phyloP scores from a whole-genome alignment of 306 rosid species.

The Pyrus communis region DNA sequence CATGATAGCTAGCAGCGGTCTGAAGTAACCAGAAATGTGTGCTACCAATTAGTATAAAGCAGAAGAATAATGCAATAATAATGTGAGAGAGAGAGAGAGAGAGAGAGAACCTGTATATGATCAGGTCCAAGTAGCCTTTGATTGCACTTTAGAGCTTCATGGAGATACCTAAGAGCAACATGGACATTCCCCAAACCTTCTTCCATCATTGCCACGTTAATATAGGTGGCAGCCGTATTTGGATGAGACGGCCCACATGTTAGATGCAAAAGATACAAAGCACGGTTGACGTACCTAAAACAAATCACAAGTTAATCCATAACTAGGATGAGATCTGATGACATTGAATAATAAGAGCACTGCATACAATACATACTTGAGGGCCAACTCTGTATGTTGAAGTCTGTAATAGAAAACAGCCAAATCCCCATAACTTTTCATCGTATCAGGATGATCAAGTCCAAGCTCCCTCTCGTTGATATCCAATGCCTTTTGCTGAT shows the following conservation, averaged over 20 bases:
- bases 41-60: background rate
- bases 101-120: constrained; percentile 71
- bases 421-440: constrained; percentile 98
- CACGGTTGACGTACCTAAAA: constrained; percentile 89
- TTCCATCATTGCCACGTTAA: constrained; percentile 99
- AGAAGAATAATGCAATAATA: background rate
- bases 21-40: constrained; percentile 25
- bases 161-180: constrained; percentile 94
- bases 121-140: constrained; percentile 95
- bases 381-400: constrained; percentile 94
- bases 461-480: constrained; percentile 98
- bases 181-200: constrained; percentile 97
- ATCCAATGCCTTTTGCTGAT: constrained; percentile 97
- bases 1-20: constrained; percentile 99
- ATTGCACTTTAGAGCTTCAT: constrained; percentile 95
- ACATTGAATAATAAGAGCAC: background rate
- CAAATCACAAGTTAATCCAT: background rate
- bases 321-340: too few relatives aligned
- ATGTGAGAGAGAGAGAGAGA: background rate
- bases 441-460: constrained; percentile 98
- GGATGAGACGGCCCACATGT: constrained; percentile 99
- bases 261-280: constrained; percentile 85
- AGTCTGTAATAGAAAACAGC: constrained; percentile 98
- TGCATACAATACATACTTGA: constrained; percentile 60
- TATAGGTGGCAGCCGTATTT: constrained; percentile 97